These are phyloP conservation scores for Asclepias syriaca DNA, from an alignment of 257 asterid species.

Conservation along the genomic window DNA sequence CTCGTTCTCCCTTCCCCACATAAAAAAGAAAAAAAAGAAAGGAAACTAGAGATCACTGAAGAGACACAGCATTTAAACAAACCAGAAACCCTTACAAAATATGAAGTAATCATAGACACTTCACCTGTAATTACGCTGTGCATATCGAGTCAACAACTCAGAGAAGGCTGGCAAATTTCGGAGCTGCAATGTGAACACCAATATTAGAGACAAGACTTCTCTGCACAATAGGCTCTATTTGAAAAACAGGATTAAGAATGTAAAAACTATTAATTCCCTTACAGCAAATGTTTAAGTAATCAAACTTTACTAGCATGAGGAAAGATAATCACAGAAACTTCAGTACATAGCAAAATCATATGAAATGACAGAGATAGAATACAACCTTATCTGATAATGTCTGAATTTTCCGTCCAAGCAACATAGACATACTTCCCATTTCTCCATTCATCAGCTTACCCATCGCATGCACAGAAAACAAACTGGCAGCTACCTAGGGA, in stretches of 20 bases:
- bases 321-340: background rate
- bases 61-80: background rate
- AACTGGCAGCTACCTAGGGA: constrained; percentile 65
- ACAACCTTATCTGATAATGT: constrained; percentile 63
- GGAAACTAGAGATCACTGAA: background rate
- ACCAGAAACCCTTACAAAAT: constrained; percentile 1
- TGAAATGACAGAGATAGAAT: constrained; percentile 9
- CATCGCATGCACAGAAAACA: constrained; percentile 66
- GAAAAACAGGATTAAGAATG: background rate
- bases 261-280: background rate
- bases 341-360: constrained; percentile 1
- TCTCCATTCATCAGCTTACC: constrained; percentile 55
- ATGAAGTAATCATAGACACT: constrained; percentile 6
- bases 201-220: constrained; percentile 18
- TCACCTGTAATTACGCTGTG: constrained; percentile 78
- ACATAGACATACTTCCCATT: constrained; percentile 67
- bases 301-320: background rate
- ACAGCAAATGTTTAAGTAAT: background rate
- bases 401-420: constrained; percentile 49
- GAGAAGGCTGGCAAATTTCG: constrained; percentile 65
- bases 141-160: constrained; percentile 59
- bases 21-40: too few relatives aligned
- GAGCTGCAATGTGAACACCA: constrained; percentile 44
- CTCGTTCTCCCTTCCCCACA: background rate
- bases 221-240: background rate